Base-by-base conservation (phyloP, 768 basidiomycete species). In the Cubamyces sp. region DNA sequence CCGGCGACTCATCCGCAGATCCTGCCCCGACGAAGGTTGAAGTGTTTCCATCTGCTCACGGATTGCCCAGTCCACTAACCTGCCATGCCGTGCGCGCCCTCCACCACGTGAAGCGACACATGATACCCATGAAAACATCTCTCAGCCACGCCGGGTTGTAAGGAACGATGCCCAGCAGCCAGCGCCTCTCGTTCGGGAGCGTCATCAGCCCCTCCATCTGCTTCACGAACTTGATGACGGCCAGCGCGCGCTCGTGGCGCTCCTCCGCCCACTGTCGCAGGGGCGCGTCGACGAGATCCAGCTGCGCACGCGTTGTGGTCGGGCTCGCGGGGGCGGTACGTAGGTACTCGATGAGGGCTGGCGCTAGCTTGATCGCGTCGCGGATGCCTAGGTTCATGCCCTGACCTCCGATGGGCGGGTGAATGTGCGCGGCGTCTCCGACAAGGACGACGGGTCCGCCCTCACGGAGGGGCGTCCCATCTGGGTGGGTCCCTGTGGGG, bases 331-430 rank as follows among this genome's bases (percentile, higher is more conserved):
- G 19, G 30, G 51, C 18, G 18, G 23, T 26, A 54, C 49, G 57
- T 14, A 77, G 60, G 68, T 80, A 79, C n/a, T 74, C 70, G n/a
- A 71, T 68, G 42, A 85, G 69, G 7, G 68, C 76, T n/a, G 77
- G 74, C 5, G 78, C 82, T 3, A 84, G 75, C 49, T 74, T 72
- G 21, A 83, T 68, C 6, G 79, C 83, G 62, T 85, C 84, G 18
- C 83, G 77, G 16, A 85, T 71, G 4, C 84, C 82, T 18, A 85
- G 76, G 62, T 84, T 84, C 83, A 85, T 82, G 12, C 84, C 84
- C 56, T 84, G 83, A 1, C 84, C 84, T 1, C 84, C 84, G 5
- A 78, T 74, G 23, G 83, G 84, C 0, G 83, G 80, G 58, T 84
- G 84, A 45, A 84, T 78, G 63, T 77, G 81, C 34, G 84, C 84